phyloP scores from a whole-genome alignment of 75 land plant species.

The Cunninghamia lanceolata region DNA sequence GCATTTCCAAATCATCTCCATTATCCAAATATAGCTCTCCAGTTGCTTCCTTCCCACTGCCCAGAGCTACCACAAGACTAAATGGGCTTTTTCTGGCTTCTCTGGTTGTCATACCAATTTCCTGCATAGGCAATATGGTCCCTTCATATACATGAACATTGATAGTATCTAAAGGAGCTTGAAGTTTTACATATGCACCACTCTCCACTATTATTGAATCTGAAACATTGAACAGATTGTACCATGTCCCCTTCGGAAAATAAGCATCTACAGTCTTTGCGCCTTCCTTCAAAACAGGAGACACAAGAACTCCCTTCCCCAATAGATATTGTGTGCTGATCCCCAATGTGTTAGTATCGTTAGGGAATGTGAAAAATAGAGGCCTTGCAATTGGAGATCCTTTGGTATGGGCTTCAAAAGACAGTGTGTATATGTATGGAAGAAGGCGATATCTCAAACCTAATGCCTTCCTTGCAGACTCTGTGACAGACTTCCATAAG shows the following conservation, averaged over 20 bases:
- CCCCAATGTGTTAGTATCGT: constrained; percentile 43
- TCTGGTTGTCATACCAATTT: constrained; percentile 47
- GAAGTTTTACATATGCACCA: constrained; percentile 38
- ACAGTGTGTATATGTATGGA: constrained; percentile 75
- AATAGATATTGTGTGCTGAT: constrained; percentile 73
- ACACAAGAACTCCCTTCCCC: constrained; percentile 68
- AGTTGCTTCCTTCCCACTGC: not conserved
- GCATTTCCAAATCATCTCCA: constrained; percentile 38
- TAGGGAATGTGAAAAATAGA: constrained; percentile 79
- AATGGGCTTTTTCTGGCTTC: constrained; percentile 68
- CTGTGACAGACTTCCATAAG: constrained; percentile 79
- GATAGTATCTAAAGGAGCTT: constrained; percentile 65
- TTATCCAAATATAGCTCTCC: constrained; percentile 43
- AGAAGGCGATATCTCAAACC: constrained; percentile 78
- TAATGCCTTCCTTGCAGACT: constrained; percentile 61
- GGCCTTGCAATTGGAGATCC: constrained; percentile 90
- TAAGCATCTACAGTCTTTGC: constrained; percentile 59
- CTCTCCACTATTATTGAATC: constrained; percentile 12
- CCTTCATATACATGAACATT: constrained; percentile 83
- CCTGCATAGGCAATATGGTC: constrained; percentile 79
- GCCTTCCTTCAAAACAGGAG: constrained; percentile 58
- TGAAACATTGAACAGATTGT: constrained; percentile 63
- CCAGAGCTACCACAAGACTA: constrained; percentile 53
- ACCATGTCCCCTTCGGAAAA: constrained; percentile 92
- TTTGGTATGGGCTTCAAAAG: constrained; percentile 70